A percentile compares a stretch with the other conserved stretches of the same genome.
phyloP scores from a whole-genome alignment of 352 stramenopile species.

The Phytophthora uliginosa region DNA sequence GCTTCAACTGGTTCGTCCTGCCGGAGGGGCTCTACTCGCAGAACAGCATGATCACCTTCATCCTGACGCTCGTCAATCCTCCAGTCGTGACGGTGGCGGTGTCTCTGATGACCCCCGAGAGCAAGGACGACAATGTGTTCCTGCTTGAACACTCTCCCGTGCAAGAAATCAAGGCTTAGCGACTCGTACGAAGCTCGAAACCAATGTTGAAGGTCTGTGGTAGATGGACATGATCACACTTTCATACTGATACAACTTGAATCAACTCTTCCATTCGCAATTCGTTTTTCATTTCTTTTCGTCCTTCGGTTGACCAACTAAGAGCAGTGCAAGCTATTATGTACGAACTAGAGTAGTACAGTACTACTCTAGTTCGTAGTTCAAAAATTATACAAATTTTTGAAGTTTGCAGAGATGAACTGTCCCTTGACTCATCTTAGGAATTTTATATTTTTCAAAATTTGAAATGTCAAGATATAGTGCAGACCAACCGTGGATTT shows the following conservation, averaged over 20 bases:
- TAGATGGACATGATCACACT: background rate
- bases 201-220: background rate
- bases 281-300: background rate
- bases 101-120: constrained; percentile 46
- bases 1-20: constrained; percentile 72
- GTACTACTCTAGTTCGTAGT: too few relatives aligned
- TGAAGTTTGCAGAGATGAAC: too few relatives aligned
- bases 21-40: constrained; percentile 68
- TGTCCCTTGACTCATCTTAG: too few relatives aligned
- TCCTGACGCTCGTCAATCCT: constrained; percentile 62
- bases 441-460: too few relatives aligned
- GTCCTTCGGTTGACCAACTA: too few relatives aligned
- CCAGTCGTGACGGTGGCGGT: constrained; percentile 55
- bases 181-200: background rate
- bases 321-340: too few relatives aligned
- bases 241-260: constrained; percentile 1
- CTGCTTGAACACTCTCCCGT: constrained; percentile 22
- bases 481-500: too few relatives aligned
- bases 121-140: constrained; percentile 14
- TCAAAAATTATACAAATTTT: too few relatives aligned
- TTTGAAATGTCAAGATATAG: too few relatives aligned
- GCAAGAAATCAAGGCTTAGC: constrained; percentile 7
- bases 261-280: background rate
- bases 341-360: too few relatives aligned
- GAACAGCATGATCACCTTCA: constrained; percentile 80